Conservation (phyloP, 495 filamentous ascomycete genomes). For the Penicillium tannophilum region DNA sequence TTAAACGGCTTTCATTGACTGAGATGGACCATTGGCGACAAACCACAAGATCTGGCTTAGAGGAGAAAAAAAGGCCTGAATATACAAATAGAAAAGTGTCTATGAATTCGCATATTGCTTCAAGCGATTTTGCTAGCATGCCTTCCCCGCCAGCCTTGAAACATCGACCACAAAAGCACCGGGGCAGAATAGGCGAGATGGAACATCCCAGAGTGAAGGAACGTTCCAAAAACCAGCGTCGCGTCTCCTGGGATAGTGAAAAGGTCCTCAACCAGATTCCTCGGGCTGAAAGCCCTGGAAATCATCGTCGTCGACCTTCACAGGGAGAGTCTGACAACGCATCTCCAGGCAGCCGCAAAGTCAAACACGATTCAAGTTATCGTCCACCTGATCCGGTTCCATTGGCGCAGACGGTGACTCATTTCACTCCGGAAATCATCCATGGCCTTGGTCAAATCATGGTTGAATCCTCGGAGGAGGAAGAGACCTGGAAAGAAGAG, state of each 20-base stretch:
- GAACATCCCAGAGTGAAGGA: slow-evolving; percentile 25
- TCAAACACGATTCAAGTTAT: slow-evolving; percentile 15
- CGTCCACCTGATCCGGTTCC: slow-evolving; percentile 14
- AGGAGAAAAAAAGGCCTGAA: slow-evolving; percentile 37
- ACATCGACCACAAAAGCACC: slow-evolving; percentile 47
- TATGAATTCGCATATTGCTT: slow-evolving; percentile 28
- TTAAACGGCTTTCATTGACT: slow-evolving; percentile 44
- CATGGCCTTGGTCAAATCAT: slow-evolving; percentile 40
- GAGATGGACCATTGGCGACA: slow-evolving; percentile 44
- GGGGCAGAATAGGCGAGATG: slow-evolving; percentile 34
- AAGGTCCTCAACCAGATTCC: slow-evolving; percentile 38
- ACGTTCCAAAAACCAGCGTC: slow-evolving; percentile 36
- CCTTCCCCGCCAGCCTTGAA: slow-evolving; percentile 48
- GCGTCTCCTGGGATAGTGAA: slow-evolving; percentile 50
- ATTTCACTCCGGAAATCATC: slow-evolving; percentile 46
- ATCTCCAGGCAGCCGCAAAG: slow-evolving; percentile 27
- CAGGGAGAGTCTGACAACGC: slow-evolving; percentile 15
- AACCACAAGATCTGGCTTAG: slow-evolving; percentile 32
- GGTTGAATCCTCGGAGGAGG: slow-evolving; percentile 38
- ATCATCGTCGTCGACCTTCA: slow-evolving; percentile 9
- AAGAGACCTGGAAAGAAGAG: slow-evolving; percentile 44
- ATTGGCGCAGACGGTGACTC: slow-evolving; percentile 44
- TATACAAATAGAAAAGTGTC: slow-evolving; percentile 36
- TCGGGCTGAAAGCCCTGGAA: slow-evolving; percentile 11
- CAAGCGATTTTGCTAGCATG: slow-evolving; percentile 33